phyloP scores from a whole-genome alignment of 306 rosid species.

The Dalbergia oliveri region DNA sequence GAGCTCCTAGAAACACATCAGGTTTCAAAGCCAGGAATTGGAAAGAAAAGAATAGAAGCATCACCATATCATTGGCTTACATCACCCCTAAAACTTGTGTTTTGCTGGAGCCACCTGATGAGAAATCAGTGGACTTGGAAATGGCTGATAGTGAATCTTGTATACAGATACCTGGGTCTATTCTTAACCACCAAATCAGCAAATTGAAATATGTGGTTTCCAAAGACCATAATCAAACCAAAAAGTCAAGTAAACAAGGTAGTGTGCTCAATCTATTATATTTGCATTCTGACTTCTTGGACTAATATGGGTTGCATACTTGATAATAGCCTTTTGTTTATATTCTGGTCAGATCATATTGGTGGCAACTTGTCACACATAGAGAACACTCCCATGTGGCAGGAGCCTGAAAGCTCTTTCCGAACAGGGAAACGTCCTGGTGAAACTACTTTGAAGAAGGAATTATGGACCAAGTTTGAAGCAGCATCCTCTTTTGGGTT shows the following conservation, averaged over 20 bases:
- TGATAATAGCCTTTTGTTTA: neutral
- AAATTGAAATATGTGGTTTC: conserved; percentile 44
- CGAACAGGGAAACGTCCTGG: conserved; percentile 72
- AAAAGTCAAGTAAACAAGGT: conserved; percentile 60
- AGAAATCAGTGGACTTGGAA: conserved; percentile 49
- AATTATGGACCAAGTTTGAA: conserved; percentile 89
- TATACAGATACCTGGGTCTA: conserved; percentile 18
- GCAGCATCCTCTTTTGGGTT: conserved; percentile 66
- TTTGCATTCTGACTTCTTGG: conserved; percentile 14
- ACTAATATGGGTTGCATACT: neutral
- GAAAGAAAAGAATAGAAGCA: conserved; percentile 61
- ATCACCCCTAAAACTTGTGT: conserved; percentile 94
- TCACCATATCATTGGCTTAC: conserved; percentile 76
- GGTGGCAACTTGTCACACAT: conserved; percentile 48
- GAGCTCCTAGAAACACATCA: conserved; percentile 68
- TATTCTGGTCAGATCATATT: conserved; percentile 49
- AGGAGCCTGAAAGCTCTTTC: conserved; percentile 61
- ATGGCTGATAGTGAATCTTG: conserved; percentile 42
- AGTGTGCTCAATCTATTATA: conserved; percentile 25
- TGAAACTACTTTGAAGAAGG: conserved; percentile 91
- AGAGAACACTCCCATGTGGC: conserved; percentile 75
- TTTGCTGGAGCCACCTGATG: conserved; percentile 76
- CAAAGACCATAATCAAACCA: conserved; percentile 49
- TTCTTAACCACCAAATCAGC: conserved; percentile 39
- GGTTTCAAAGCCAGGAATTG: conserved; percentile 54